A percentile compares a stretch with the other conserved stretches of the same genome.
Conservation (phyloP, 495 filamentous ascomycete species). For the Neurospora sp. region DNA sequence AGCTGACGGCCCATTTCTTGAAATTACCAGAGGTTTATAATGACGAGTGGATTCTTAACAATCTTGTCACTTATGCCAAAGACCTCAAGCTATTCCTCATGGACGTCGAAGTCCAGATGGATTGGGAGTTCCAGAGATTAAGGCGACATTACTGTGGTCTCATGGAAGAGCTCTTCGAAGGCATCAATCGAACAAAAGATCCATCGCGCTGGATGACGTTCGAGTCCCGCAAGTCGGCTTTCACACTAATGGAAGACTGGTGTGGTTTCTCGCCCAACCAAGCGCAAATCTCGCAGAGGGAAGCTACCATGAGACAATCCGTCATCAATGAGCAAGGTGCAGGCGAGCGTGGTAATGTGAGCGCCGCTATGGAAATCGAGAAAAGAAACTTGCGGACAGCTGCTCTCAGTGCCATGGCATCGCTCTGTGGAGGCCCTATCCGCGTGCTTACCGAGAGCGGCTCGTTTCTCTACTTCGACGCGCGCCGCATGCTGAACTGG, state of each 20-base stretch:
- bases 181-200: constrained; percentile 77
- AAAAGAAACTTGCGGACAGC: constrained; percentile 85
- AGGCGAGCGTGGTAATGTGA: constrained; percentile 61
- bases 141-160: constrained; percentile 89
- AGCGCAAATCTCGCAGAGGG: constrained; percentile 65
- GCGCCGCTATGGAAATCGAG: constrained; percentile 91
- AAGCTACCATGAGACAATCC: constrained; percentile 79
- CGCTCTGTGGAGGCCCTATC: constrained; percentile 85
- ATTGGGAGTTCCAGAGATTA: constrained; percentile 91
- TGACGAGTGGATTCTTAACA: constrained; percentile 88
- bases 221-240: constrained; percentile 84
- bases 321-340: constrained; percentile 53
- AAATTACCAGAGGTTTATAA: constrained; percentile 67
- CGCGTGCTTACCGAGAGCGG: constrained; percentile 79
- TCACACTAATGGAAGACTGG: constrained; percentile 97
- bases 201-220: constrained; percentile 91
- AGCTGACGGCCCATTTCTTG: constrained; percentile 85
- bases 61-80: constrained; percentile 81
- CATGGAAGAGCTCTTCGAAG: constrained; percentile 85
- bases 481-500: constrained; percentile 86
- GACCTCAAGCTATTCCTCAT: constrained; percentile 89
- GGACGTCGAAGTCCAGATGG: constrained; percentile 87
- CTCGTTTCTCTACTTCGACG: constrained; percentile 77
- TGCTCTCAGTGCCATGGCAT: constrained; percentile 89
- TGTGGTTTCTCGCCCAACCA: constrained; percentile 95